Percentiles rank a stretch among this genome's conserved stretches.
Conservation (phyloP, 176 grass and related monocot species). For the Avena sativa region DNA sequence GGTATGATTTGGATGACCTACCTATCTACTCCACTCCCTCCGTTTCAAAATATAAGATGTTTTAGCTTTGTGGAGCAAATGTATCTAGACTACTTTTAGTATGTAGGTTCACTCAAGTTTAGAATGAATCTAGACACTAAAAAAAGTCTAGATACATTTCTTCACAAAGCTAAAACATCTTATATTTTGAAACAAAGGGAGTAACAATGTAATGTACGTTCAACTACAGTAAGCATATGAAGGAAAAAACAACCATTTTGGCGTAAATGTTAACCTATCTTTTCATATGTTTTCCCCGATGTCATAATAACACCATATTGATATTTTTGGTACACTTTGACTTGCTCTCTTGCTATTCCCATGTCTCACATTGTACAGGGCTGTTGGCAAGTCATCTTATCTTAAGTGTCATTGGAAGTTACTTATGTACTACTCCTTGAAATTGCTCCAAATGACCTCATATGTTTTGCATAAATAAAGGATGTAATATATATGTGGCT, state of each 20-base stretch:
- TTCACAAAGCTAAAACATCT: no score
- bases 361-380: neutral
- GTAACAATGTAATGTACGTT: neutral
- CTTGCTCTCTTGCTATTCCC: neutral
- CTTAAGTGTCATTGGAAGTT: constrained; percentile 27
- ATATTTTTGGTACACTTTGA: neutral
- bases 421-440: constrained; percentile 12
- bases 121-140: no score
- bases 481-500: neutral
- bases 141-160: no score
- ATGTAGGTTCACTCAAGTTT: no score
- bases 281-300: neutral
- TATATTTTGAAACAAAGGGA: no score
- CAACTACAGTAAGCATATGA: neutral
- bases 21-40: no score
- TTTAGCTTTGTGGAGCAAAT: no score
- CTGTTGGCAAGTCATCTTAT: neutral
- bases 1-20: no score
- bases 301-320: neutral
- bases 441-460: constrained; percentile 15
- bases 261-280: neutral
- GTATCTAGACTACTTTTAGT: no score
- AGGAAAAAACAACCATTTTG: neutral
- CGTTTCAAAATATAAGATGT: no score
- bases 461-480: neutral